Base-by-base conservation (phyloP, 768 basidiomycete species). In the Lactifluus piperatus region DNA sequence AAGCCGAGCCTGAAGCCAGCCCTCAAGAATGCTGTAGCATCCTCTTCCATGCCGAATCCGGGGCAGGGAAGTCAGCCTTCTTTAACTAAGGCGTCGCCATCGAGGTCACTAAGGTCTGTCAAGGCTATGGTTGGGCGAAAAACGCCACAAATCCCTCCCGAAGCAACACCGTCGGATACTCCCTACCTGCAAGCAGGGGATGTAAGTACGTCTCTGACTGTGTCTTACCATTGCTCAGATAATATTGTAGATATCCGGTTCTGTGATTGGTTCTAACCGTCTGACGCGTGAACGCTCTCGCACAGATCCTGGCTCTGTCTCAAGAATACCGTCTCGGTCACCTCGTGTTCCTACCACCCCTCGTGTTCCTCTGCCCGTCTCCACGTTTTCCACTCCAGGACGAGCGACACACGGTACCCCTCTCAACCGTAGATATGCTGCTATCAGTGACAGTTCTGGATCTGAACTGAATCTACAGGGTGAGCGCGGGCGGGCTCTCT, bases 261-360 rank as follows among this genome's bases (percentile, higher is more conserved):
- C 57, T 13, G 34, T 24, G 29, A 34, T 26, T 16, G 24, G 24
- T 18, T 43, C 54, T 6, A 51, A 43, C 27, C 39, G 47, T 54
- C 24, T 52, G 4, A 39, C 39, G 6, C 64, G 56, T 46, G 64
- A 63, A 24, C 57, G 64, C 37, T 65, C 64, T 41, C 51, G 62
- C 10, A 65, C 64, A 18, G 64, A 65, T 30, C 64, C 64, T 22
- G 64, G 64, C 7, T 57, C 57, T 37, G 45, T 39, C 44, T 63
- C 62, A 10, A 58, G 26, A 47, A 63, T 63, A 37, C 62, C 62
- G 5, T 62, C 59, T 30, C 54, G 54, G 2, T 52, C 60, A 24
- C 51, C 56, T 29, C 34, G 47, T 55, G 29, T 54, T 24, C 56
- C 16, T 6, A 18, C 50, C 5, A 56, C 62, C 4, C 49, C 64